Evolutionary conservation across 2,329 filamentous ascomycete species (phyloP), one percentile per base, ranked within the genome.

Genomic region (Chaetomium sp.): DNA sequence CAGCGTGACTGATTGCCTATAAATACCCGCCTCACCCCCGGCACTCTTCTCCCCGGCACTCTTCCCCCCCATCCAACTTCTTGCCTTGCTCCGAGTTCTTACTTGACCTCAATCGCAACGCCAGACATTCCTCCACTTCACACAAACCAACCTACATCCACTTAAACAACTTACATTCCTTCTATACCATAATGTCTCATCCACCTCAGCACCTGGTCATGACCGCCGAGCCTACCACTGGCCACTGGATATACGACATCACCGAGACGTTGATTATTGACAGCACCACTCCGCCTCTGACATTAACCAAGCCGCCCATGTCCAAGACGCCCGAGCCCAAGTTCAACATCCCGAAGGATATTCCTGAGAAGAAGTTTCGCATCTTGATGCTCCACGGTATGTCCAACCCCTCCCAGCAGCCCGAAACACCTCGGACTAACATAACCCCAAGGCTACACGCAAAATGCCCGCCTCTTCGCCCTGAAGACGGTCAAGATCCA

Each of bases 401-500:
- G 23, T 38, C 21, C 21, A n/a, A 42, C 38, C 38, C 13, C 38
- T 42, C 27, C 27, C 16, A 16, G 19, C 21, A 33, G 29, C 13
- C 2, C 21, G 23, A 25, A 31, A 21, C 51, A 33, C 42, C 21
- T 1, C 4, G 23, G 12, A 49, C 10, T n/a, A 12, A 42, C 10
- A 29, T 7, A 38, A 58, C 12, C 63, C n/a, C 29, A 31, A 88
- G 90, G 94, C 77, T 97, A 88, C 84, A 97, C 94, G 8, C 94
- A 98, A 82, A 96, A 91, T 31, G 93, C 93, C 4, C 78, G 88
- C 4, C 82, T 93, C 68, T 97, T 97, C 85, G 89, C 87, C 75
- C 86, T 89, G 76, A 97, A 97, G 80, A 96, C 92, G 54, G 91
- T 92, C 76, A 92, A 92, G 12, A 82, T 97, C 1, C 87, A 93